Conservation (phyloP, 140 eudicot genomes). For the Cichorium intybus region DNA sequence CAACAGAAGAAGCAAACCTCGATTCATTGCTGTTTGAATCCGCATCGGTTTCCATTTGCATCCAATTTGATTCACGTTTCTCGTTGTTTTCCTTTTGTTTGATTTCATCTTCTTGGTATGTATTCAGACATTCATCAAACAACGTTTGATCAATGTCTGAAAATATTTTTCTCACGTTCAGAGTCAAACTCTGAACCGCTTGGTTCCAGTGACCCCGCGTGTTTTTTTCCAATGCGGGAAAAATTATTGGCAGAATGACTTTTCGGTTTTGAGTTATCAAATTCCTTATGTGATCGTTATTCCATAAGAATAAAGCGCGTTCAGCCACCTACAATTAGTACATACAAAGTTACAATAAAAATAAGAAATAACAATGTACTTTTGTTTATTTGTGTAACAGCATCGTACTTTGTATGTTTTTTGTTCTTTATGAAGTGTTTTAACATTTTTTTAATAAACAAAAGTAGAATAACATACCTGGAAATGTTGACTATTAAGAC, state of each 20-base stretch:
- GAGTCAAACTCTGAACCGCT: conserved; percentile 74
- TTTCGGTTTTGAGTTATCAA: conserved; percentile 58
- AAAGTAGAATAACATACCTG: conserved; percentile 43
- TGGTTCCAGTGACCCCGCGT: conserved; percentile 70
- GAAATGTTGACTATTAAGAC: conserved; percentile 72
- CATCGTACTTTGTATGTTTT: too few species aligned
- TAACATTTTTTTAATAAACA: too few species aligned
- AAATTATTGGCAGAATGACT: conserved; percentile 63
- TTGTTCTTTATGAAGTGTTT: too few species aligned
- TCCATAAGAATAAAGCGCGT: conserved; percentile 75
- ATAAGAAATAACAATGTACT: not conserved
- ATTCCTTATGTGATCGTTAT: conserved; percentile 67
- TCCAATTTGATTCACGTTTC: conserved; percentile 57
- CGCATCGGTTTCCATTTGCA: conserved; percentile 53
- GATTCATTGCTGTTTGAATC: conserved; percentile 42
- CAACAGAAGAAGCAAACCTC: conserved; percentile 29
- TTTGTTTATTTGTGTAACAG: too few species aligned
- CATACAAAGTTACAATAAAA: too few species aligned
- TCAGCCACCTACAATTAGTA: conserved; percentile 81
- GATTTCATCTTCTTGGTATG: conserved; percentile 57
- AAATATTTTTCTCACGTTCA: conserved; percentile 64
- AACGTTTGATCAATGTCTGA: conserved; percentile 64
- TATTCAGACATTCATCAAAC: conserved; percentile 56
- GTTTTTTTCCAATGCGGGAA: conserved; percentile 65
- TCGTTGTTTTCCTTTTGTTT: conserved; percentile 50